Base-by-base conservation (phyloP, 352 stramenopile species). In the Phytophthora pluvialis region DNA sequence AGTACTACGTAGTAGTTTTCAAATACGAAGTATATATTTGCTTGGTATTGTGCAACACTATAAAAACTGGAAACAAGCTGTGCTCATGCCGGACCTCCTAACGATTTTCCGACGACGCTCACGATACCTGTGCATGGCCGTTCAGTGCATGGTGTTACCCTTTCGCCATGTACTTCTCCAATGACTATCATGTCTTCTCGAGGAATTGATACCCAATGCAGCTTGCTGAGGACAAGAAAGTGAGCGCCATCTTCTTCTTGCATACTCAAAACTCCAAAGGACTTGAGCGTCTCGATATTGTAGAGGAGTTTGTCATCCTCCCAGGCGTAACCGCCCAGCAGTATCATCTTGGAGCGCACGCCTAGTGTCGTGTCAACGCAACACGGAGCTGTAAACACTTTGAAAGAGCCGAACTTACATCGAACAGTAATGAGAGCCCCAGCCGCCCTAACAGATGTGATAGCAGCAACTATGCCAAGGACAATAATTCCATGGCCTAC, bases 111-210 rank as follows among this genome's bases (percentile, higher is more conserved):
- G 15, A 64, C 50, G 3, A 42, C n/a, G 42, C 38, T 58, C 3
- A 52, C 46, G 29, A 52, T 21, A 21, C 90, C 90, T 64, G 83
- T 49, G 28, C 39, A 31, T 43, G 42, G 31, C 44, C 31, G 40
- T 29, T 60, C 58, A 12, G 16, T 8, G 16, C 58, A 66, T 25
- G 29, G 47, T 47, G 39, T 47, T 13, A 66, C 58, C 8, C 1
- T 53, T 9, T 66, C 29, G 3, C 48, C 28, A 39, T 60, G 47
- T 12, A 66, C 48, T 47, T 48, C 58, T 43, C 57, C 57, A 21
- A 64, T 64, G 3, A 64, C 36, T 13, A 64, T 45, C 28, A 58
- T 21, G 40, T 64, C 46, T 15, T 46, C 36, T 33, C 46, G 54
- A 1, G 45, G 52, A 44, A 63, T 59, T 10, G 54, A 39, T n/a